These are phyloP conservation scores for Microdochium bolleyi DNA, from an alignment of 2,329 filamentous ascomycete species.

Conservation along the genomic window DNA sequence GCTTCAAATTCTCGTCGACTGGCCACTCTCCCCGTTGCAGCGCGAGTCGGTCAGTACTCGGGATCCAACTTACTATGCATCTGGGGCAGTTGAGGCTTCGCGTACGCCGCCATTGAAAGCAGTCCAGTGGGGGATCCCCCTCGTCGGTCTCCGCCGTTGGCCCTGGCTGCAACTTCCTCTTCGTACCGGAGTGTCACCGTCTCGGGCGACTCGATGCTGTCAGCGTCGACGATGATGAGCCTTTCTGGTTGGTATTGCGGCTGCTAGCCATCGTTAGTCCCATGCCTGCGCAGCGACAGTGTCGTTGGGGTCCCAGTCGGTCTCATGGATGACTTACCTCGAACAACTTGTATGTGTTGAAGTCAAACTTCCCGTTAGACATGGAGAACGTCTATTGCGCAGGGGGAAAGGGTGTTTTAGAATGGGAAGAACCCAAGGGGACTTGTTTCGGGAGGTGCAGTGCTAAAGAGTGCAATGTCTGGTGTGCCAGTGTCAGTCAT, in stretches of 20 bases:
- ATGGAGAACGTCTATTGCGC: slow-evolving; percentile 32
- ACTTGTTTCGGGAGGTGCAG: slow-evolving; percentile 26
- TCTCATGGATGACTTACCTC: slow-evolving; percentile 39
- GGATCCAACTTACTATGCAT: slow-evolving; percentile 64
- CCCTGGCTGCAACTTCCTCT: slow-evolving; percentile 42
- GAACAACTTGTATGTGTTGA: slow-evolving; percentile 48
- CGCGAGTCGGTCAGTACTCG: not conserved
- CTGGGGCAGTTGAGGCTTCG: slow-evolving; percentile 66
- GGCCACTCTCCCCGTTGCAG: too few relatives aligned
- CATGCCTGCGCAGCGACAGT: not conserved
- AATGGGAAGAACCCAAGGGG: slow-evolving; percentile 19
- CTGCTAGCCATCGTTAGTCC: slow-evolving; percentile 22
- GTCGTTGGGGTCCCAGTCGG: not conserved
- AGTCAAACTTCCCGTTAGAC: slow-evolving; percentile 50
- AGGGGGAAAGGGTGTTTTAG: slow-evolving; percentile 21
- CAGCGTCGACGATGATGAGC: slow-evolving; percentile 47
- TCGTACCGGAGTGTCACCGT: slow-evolving; percentile 49
- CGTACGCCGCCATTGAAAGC: slow-evolving; percentile 75
- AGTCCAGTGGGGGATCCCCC: slow-evolving; percentile 50
- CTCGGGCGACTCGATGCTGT: slow-evolving; percentile 49
- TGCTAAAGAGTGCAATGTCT: slow-evolving; percentile 13
- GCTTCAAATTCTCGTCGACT: slow-evolving; percentile 8
- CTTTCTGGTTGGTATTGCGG: slow-evolving; percentile 45
- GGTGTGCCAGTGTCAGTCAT: slow-evolving; percentile 4
- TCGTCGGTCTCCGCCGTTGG: slow-evolving; percentile 43